Percentiles rank a stretch among this genome's conserved stretches.
Conservation (phyloP, 2,329 filamentous ascomycete genomes). For the Alternaria sp. region DNA sequence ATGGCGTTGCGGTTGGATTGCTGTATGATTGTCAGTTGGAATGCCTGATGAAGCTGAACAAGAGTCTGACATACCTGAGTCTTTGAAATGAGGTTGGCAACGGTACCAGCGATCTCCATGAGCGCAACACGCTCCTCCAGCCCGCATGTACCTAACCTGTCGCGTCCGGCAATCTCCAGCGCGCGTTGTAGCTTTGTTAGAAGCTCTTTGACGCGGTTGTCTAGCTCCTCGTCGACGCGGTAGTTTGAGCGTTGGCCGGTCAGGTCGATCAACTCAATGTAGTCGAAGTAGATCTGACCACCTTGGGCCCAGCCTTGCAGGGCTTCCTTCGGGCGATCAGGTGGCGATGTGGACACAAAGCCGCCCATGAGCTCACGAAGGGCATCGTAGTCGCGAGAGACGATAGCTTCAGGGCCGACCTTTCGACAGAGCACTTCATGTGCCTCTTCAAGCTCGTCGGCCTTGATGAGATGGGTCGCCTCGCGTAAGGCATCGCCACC, state of each 20-base stretch:
- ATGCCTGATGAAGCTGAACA: neutral
- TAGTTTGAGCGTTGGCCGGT: constrained; percentile 36
- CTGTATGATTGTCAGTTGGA: constrained; percentile 40
- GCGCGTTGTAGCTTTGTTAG: constrained; percentile 46
- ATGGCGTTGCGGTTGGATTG: constrained; percentile 54
- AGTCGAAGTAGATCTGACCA: constrained; percentile 78
- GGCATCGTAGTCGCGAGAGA: constrained; percentile 78
- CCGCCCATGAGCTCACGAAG: constrained; percentile 73
- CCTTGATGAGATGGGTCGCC: constrained; percentile 75
- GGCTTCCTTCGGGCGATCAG: constrained; percentile 25
- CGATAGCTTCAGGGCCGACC: constrained; percentile 81
- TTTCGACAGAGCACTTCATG: constrained; percentile 81
- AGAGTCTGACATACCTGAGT: constrained; percentile 37
- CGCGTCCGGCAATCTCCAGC: constrained; percentile 49
- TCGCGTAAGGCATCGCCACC: constrained; percentile 67
- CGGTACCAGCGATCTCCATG: constrained; percentile 78
- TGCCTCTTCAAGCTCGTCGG: constrained; percentile 77
- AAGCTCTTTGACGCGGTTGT: constrained; percentile 35
- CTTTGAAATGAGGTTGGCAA: constrained; percentile 69
- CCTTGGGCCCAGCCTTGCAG: constrained; percentile 79
- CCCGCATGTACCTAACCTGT: constrained; percentile 50
- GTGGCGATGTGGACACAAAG: constrained; percentile 61
- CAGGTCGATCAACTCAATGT: constrained; percentile 58
- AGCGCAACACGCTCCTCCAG: constrained; percentile 71
- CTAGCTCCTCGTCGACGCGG: constrained; percentile 41